Percentiles rank a stretch among this genome's conserved stretches.
These are phyloP conservation scores for Inga oerstediana DNA, from an alignment of 306 rosid genomes.

Conservation along the genomic window DNA sequence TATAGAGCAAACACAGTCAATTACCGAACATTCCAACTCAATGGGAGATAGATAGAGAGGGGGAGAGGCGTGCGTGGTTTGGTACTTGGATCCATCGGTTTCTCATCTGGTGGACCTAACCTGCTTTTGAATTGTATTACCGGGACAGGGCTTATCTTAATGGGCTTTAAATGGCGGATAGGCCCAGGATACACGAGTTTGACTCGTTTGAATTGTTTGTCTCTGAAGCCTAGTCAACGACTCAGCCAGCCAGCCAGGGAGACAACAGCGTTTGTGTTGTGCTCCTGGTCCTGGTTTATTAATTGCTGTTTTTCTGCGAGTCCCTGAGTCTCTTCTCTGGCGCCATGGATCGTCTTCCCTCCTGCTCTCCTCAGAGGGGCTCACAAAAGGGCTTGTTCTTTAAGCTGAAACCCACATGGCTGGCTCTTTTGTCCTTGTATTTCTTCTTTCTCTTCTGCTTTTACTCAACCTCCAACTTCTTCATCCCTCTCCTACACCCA, in stretches of 20 bases:
- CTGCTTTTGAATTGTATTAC: background rate
- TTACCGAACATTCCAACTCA: slow-evolving; percentile 1
- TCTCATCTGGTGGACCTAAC: background rate
- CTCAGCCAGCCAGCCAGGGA: background rate
- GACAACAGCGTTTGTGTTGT: background rate
- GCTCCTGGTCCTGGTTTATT: background rate
- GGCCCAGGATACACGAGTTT: background rate
- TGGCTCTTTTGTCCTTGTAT: slow-evolving; percentile 53
- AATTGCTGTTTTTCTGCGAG: background rate
- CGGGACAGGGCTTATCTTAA: background rate
- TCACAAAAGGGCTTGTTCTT: slow-evolving; percentile 44
- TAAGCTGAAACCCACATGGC: slow-evolving; percentile 58
- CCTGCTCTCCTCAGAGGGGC: slow-evolving; percentile 18
- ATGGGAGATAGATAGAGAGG: background rate
- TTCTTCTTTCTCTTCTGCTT: slow-evolving; percentile 53
- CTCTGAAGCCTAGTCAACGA: background rate
- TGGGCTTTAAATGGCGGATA: background rate
- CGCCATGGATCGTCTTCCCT: slow-evolving; percentile 48
- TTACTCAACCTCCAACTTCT: slow-evolving; percentile 56
- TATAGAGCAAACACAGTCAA: background rate
- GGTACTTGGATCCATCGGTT: background rate
- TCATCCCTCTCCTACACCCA: slow-evolving; percentile 33
- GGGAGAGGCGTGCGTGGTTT: background rate
- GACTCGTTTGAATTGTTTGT: background rate
- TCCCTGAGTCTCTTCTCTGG: background rate